phyloP scores from a whole-genome alignment of 768 basidiomycete species.

The Dentipellis fragilis region DNA sequence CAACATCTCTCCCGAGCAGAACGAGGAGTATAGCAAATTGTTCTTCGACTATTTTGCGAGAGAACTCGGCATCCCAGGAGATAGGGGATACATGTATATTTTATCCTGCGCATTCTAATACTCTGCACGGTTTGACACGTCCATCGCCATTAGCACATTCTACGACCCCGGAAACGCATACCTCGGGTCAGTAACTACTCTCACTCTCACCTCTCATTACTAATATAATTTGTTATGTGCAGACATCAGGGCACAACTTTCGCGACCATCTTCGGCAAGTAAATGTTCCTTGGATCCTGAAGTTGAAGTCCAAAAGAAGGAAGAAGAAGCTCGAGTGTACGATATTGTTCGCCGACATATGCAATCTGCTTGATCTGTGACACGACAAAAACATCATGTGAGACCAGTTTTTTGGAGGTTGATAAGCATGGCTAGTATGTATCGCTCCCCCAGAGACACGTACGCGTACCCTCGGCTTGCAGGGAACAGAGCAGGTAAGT shows the following conservation, averaged over 20 bases:
- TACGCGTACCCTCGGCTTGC: too few species aligned
- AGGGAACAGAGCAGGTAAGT: too few species aligned
- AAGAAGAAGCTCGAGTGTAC: not conserved
- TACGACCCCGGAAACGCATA: constrained; percentile 41
- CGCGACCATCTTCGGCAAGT: constrained; percentile 28
- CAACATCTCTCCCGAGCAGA: constrained; percentile 37
- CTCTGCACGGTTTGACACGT: too few species aligned
- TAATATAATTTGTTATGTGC: not conserved
- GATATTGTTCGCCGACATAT: not conserved
- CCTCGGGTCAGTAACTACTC: constrained; percentile 31
- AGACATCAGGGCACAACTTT: constrained; percentile 38
- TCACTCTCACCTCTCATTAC: not conserved
- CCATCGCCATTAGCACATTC: constrained; percentile 26
- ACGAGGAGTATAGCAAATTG: constrained; percentile 43
- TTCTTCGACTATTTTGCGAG: constrained; percentile 46
- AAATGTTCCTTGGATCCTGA: not conserved
- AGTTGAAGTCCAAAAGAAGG: too few species aligned
- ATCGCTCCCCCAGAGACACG: too few species aligned
- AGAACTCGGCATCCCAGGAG: constrained; percentile 37
- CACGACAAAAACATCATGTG: too few species aligned
- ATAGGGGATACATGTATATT: constrained; percentile 53
- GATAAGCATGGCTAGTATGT: too few species aligned
- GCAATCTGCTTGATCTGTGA: not conserved
- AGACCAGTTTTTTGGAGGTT: too few species aligned
- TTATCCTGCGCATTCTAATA: too few species aligned